Conservation (phyloP, 2,329 filamentous ascomycete species). For the Xylariaceae sp. region DNA sequence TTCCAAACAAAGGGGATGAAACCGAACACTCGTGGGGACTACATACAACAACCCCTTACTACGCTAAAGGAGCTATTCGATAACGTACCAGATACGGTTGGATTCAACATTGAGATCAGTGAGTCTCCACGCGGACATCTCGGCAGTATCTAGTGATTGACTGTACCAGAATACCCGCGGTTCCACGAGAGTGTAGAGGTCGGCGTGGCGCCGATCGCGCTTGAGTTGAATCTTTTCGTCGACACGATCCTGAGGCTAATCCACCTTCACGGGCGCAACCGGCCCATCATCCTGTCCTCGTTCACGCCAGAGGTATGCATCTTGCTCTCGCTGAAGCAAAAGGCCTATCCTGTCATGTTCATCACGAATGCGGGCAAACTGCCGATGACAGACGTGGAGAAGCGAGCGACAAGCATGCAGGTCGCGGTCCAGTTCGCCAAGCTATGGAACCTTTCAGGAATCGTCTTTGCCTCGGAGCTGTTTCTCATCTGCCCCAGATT, state of each 20-base stretch:
- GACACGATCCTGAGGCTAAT: conserved; percentile 32
- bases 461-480: conserved; percentile 33
- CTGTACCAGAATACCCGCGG: conserved; percentile 34
- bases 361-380: conserved; percentile 30
- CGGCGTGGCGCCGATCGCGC: conserved; percentile 30
- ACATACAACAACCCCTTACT: conserved; percentile 34
- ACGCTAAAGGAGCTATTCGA: conserved; percentile 35
- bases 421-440: conserved; percentile 34
- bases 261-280: conserved; percentile 19
- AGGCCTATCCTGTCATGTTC: conserved; percentile 30
- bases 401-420: conserved; percentile 33
- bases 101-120: conserved; percentile 39
- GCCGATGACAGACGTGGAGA: conserved; percentile 28
- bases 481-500: conserved; percentile 34
- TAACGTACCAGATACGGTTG: conserved; percentile 31
- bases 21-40: conserved; percentile 34
- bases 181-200: conserved; percentile 33
- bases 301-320: conserved; percentile 35
- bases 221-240: conserved; percentile 36
- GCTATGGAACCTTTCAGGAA: conserved; percentile 32
- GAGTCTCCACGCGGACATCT: conserved; percentile 9
- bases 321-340: conserved; percentile 29
- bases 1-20: conserved; percentile 36
- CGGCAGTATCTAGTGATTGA: background rate
- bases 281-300: conserved; percentile 32